Evolutionary conservation across 306 rosid species (phyloP).

Genomic region (Corylus heterophylla): DNA sequence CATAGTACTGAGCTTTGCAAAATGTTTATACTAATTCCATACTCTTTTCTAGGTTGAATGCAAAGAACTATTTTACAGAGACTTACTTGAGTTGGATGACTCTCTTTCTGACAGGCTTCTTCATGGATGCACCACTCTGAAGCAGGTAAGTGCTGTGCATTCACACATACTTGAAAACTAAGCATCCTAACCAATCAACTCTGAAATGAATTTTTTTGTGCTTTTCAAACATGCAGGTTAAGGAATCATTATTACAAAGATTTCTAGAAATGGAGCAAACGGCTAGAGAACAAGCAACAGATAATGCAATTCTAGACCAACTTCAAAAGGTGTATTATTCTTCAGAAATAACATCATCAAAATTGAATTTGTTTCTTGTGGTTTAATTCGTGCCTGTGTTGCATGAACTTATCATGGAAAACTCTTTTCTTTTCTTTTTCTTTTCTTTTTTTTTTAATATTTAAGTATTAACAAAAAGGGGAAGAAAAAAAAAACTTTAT

Average conservation of each 20-base stretch:
- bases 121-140: conserved; percentile 75
- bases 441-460: too few relatives aligned
- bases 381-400: conserved; percentile 12
- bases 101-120: conserved; percentile 82
- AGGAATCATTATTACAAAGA: conserved; percentile 64
- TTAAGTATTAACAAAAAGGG: not conserved
- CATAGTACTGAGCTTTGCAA: not conserved
- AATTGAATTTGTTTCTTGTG: conserved; percentile 17
- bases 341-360: conserved; percentile 17
- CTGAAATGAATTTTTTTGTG: conserved; percentile 15
- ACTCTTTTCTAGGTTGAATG: conserved; percentile 72
- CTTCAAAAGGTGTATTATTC: conserved; percentile 64
- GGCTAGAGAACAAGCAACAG: conserved; percentile 93
- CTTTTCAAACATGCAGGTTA: conserved; percentile 56
- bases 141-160: conserved; percentile 51
- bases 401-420: conserved; percentile 9
- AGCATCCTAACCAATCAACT: conserved; percentile 22
- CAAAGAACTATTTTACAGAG: conserved; percentile 95
- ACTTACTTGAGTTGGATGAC: conserved; percentile 77
- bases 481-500: not conserved
- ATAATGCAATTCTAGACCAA: conserved; percentile 78
- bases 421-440: too few relatives aligned
- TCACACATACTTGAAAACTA: conserved; percentile 4
- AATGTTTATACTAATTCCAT: conserved; percentile 11
- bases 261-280: conserved; percentile 78